phyloP scores from a whole-genome alignment of 495 filamentous ascomycete species.

The Aspergillus hancockii region DNA sequence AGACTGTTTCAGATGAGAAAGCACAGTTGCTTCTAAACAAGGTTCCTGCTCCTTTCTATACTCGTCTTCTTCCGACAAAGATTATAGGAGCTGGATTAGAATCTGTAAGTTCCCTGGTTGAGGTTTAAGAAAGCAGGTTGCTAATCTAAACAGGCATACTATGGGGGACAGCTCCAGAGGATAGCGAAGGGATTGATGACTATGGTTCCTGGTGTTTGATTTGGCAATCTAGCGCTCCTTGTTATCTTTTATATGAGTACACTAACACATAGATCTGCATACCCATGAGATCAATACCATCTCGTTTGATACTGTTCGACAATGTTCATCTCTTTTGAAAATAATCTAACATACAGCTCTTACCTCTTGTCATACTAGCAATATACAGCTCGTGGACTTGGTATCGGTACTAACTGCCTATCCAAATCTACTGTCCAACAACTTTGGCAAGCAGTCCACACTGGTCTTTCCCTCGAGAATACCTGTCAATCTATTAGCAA shows the following conservation, averaged over 20 bases:
- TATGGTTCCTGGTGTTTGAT: conserved; percentile 23
- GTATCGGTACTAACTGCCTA: neutral
- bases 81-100: conserved; percentile 47
- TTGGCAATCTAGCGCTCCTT: neutral
- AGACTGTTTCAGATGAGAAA: conserved; percentile 48
- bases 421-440: neutral
- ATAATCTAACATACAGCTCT: too few species aligned
- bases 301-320: too few species aligned
- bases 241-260: neutral
- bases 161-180: conserved; percentile 41
- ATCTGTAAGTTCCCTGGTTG: conserved; percentile 32
- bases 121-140: conserved; percentile 6
- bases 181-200: conserved; percentile 39
- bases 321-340: too few species aligned
- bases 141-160: conserved; percentile 32
- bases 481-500: conserved; percentile 13
- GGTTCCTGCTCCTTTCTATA: conserved; percentile 33
- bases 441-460: conserved; percentile 1
- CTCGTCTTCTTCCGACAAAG: conserved; percentile 36
- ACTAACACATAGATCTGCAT: neutral
- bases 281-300: neutral
- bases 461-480: conserved; percentile 19
- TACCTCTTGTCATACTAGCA: too few species aligned
- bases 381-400: too few species aligned
- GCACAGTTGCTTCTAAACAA: conserved; percentile 42